These are phyloP conservation scores for Lentinula edodes DNA, from an alignment of 768 basidiomycete genomes.

Conservation along the genomic window DNA sequence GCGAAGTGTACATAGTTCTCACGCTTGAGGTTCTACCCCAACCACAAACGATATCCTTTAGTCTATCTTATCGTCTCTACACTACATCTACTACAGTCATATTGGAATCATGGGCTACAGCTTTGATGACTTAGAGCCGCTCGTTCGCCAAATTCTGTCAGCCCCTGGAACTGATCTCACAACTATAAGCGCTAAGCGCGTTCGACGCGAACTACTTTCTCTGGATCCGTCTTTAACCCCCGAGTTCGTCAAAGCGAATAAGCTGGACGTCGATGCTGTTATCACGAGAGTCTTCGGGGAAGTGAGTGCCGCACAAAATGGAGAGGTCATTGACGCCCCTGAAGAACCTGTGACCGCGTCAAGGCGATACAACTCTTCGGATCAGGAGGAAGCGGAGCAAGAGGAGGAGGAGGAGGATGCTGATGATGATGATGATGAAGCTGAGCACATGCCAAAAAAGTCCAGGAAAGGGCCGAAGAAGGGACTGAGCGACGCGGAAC, in stretches of 20 bases:
- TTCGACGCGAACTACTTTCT: constrained; percentile 67
- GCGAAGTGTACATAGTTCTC: neutral
- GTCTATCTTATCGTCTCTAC: constrained; percentile 1
- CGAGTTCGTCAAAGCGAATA: constrained; percentile 61
- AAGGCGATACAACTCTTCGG: constrained; percentile 18
- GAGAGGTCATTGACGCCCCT: constrained; percentile 25
- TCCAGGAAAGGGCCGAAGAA: constrained; percentile 44
- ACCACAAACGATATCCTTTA: neutral
- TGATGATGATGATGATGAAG: constrained; percentile 26
- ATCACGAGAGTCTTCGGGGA: constrained; percentile 63
- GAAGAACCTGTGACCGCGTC: constrained; percentile 20
- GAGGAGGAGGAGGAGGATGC: constrained; percentile 24
- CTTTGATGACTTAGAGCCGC: constrained; percentile 48
- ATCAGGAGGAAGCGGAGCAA: constrained; percentile 25
- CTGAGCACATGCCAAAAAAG: constrained; percentile 31
- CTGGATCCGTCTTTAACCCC: constrained; percentile 47
- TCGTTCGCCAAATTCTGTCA: constrained; percentile 64
- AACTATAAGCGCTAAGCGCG: constrained; percentile 84
- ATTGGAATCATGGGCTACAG: constrained; percentile 41
- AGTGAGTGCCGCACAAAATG: constrained; percentile 36
- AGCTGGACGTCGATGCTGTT: constrained; percentile 59
- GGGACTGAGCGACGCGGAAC: constrained; percentile 58
- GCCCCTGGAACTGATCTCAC: constrained; percentile 73
- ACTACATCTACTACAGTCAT: constrained; percentile 5
- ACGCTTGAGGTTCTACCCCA: neutral